A percentile compares a stretch with the other conserved stretches of the same genome.
Conservation (phyloP, 2,329 filamentous ascomycete genomes). For the Teratosphaeria nubilosa region DNA sequence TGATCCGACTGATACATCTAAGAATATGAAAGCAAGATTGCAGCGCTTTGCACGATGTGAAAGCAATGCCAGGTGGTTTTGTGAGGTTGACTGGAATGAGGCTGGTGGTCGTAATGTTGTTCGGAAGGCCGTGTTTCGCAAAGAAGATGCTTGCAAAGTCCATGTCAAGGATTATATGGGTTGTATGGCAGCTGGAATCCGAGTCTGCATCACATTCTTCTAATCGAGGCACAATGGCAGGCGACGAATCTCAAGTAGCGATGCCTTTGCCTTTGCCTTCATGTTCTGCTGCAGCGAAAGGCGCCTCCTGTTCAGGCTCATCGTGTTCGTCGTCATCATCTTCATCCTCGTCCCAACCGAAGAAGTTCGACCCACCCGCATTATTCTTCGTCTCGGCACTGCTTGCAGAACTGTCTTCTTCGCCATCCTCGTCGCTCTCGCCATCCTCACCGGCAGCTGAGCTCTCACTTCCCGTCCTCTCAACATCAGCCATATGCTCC, state of each 20-base stretch:
- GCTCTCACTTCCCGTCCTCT: conserved; percentile 35
- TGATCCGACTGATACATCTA: too few relatives aligned
- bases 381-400: conserved; percentile 24
- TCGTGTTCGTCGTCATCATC: conserved; percentile 36
- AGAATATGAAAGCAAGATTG: too few relatives aligned
- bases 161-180: too few relatives aligned
- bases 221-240: background rate
- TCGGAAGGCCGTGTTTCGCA: too few relatives aligned
- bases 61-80: too few relatives aligned
- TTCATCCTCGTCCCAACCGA: conserved; percentile 71
- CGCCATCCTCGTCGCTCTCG: conserved; percentile 26
- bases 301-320: conserved; percentile 15
- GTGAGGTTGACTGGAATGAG: too few relatives aligned
- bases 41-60: too few relatives aligned
- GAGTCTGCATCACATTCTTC: background rate
- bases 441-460: conserved; percentile 35
- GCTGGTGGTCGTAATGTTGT: too few relatives aligned
- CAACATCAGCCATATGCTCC: conserved; percentile 47
- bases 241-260: background rate
- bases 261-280: conserved; percentile 28
- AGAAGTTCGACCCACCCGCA: conserved; percentile 45
- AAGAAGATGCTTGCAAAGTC: too few relatives aligned
- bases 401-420: conserved; percentile 20
- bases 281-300: conserved; percentile 11
- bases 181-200: background rate